These are phyloP conservation scores for Hirsutella rhossiliensis DNA, from an alignment of 2,329 filamentous ascomycete species.

Conservation along the genomic window DNA sequence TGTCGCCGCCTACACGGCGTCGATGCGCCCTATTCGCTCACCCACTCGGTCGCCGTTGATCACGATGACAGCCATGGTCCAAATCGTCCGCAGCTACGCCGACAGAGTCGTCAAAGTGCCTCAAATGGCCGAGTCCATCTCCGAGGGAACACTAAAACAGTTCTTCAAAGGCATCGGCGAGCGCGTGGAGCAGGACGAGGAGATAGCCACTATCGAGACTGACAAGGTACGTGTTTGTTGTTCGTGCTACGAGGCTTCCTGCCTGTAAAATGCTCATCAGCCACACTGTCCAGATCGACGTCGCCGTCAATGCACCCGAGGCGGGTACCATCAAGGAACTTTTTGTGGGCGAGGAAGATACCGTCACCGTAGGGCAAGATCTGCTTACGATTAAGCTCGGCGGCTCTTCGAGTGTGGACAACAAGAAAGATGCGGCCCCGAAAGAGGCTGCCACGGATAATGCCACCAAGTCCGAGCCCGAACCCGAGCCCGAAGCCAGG, in stretches of 20 bases:
- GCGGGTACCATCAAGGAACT: slow-evolving; percentile 87
- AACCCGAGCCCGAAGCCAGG: not conserved
- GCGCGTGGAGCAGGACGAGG: slow-evolving; percentile 88
- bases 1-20: slow-evolving; percentile 29
- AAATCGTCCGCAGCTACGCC: slow-evolving; percentile 52
- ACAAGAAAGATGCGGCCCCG: slow-evolving; percentile 21
- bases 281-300: slow-evolving; percentile 59
- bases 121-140: slow-evolving; percentile 97
- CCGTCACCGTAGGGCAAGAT: slow-evolving; percentile 87
- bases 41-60: slow-evolving; percentile 14
- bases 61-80: slow-evolving; percentile 39
- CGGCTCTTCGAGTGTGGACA: slow-evolving; percentile 31
- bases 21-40: slow-evolving; percentile 24
- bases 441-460: slow-evolving; percentile 17
- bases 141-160: slow-evolving; percentile 91
- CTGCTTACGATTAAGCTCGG: slow-evolving; percentile 78
- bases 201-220: slow-evolving; percentile 97
- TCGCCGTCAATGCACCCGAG: slow-evolving; percentile 87
- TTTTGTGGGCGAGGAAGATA: slow-evolving; percentile 86
- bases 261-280: slow-evolving; percentile 3
- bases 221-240: slow-evolving; percentile 60
- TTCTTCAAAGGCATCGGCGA: slow-evolving; percentile 90
- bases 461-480: slow-evolving; percentile 1
- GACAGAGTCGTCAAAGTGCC: slow-evolving; percentile 87
- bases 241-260: not conserved